These are phyloP conservation scores for Penicillium paneum DNA, from an alignment of 2,329 filamentous ascomycete species.

Conservation along the genomic window DNA sequence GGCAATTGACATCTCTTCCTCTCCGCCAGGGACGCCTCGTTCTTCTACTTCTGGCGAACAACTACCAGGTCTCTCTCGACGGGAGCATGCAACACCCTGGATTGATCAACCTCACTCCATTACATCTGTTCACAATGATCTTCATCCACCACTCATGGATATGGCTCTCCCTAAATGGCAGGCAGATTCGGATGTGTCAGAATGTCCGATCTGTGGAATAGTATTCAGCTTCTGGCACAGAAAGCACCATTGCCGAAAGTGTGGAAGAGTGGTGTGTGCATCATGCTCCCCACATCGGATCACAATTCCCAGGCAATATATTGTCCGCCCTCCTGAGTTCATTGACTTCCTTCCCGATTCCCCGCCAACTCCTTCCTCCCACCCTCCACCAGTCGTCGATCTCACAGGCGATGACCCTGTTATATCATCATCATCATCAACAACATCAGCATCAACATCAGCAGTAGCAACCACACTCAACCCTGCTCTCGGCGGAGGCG, in stretches of 20 bases:
- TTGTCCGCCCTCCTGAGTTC: conserved; percentile 70
- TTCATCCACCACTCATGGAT: conserved; percentile 1
- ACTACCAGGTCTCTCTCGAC: not conserved
- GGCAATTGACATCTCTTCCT: conserved; percentile 35
- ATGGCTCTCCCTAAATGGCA: conserved; percentile 71
- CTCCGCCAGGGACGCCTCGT: conserved; percentile 19
- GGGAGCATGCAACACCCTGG: conserved; percentile 1
- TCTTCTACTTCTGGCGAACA: conserved; percentile 1
- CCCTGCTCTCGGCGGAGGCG: conserved; percentile 59
- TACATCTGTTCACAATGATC: not conserved
- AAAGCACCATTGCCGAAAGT: conserved; percentile 96
- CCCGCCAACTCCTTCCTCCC: conserved; percentile 37
- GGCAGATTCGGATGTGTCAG: conserved; percentile 75
- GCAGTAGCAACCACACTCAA: conserved; percentile 32
- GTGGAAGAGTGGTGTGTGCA: conserved; percentile 85
- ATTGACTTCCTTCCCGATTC: conserved; percentile 34
- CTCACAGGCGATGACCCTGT: conserved; percentile 43
- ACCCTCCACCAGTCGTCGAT: conserved; percentile 48
- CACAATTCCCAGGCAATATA: conserved; percentile 88
- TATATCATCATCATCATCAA: conserved; percentile 9
- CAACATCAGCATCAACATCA: conserved; percentile 8
- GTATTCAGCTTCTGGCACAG: conserved; percentile 81
- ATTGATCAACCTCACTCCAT: conserved; percentile 7
- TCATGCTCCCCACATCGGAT: conserved; percentile 91
- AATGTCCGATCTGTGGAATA: conserved; percentile 78